Conservation (phyloP, 495 filamentous ascomycete species). For the Penicillium cataractarum region DNA sequence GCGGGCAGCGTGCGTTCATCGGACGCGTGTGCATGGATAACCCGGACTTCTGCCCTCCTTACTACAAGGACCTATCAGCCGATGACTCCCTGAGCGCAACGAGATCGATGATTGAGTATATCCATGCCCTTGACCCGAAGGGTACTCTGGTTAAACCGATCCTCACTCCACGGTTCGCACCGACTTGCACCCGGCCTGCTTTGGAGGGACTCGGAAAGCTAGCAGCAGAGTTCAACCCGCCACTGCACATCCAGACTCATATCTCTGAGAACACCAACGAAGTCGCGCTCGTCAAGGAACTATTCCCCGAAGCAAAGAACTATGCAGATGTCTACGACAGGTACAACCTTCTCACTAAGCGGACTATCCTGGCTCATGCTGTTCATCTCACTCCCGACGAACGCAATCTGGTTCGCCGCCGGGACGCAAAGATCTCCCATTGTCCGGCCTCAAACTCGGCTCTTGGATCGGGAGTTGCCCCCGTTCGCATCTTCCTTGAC, state of each 20-base stretch:
- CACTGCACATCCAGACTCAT: constrained; percentile 83
- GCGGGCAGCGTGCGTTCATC: constrained; percentile 87
- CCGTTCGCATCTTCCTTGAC: constrained; percentile 72
- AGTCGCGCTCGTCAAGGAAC: constrained; percentile 62
- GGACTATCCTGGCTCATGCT: constrained; percentile 85
- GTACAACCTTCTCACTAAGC: constrained; percentile 65
- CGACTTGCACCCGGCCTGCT: constrained; percentile 64
- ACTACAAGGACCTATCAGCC: constrained; percentile 72
- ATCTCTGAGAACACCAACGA: constrained; percentile 84
- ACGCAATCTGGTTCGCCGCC: constrained; percentile 57
- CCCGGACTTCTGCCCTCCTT: constrained; percentile 61
- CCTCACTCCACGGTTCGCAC: constrained; percentile 89
- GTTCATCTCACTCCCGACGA: constrained; percentile 74
- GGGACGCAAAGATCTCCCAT: constrained; percentile 72
- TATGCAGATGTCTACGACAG: constrained; percentile 85
- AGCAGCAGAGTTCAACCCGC: constrained; percentile 55
- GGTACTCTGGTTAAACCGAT: constrained; percentile 70
- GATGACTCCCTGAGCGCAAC: constrained; percentile 60
- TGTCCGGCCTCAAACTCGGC: constrained; percentile 86
- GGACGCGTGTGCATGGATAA: constrained; percentile 92
- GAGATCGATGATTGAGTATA: constrained; percentile 65
- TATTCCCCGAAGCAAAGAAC: constrained; percentile 65
- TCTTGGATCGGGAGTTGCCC: constrained; percentile 73
- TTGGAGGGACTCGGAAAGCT: constrained; percentile 67
- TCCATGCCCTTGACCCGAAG: constrained; percentile 65